Conservation (phyloP, 192 early-diverging fungal genomes). For the Coemansia sp. region DNA sequence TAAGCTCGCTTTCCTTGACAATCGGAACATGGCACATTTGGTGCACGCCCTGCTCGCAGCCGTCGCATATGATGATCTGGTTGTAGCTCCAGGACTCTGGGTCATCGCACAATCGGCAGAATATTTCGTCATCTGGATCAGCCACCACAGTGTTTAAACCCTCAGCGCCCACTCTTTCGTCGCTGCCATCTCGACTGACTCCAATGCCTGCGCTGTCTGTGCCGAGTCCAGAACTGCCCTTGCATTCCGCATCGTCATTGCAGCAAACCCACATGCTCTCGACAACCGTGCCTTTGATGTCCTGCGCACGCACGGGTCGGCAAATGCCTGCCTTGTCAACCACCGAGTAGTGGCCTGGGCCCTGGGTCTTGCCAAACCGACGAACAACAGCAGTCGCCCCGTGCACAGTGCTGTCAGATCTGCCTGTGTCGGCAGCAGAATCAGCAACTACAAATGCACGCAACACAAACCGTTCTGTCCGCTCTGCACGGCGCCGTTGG, state of each 20-base stretch:
- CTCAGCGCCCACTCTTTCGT: too few species aligned
- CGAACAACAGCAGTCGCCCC: constrained; percentile 26
- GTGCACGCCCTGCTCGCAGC: constrained; percentile 49
- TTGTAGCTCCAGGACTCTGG: constrained; percentile 41
- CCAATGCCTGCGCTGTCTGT: not conserved
- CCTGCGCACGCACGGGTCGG: constrained; percentile 18
- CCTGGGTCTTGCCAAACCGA: constrained; percentile 29
- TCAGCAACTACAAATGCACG: constrained; percentile 30
- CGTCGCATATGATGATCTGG: constrained; percentile 54
- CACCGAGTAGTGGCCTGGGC: constrained; percentile 28
- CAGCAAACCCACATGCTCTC: constrained; percentile 54
- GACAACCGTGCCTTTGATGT: constrained; percentile 29
- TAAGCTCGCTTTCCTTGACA: constrained; percentile 41
- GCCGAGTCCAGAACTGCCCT: not conserved
- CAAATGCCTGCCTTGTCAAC: constrained; percentile 27
- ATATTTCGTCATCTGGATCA: constrained; percentile 52
- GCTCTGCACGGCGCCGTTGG: constrained; percentile 6
- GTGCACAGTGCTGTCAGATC: not conserved
- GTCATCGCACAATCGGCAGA: constrained; percentile 29
- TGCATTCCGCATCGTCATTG: constrained; percentile 38
- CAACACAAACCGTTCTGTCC: constrained; percentile 23
- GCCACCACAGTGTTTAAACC: constrained; percentile 41
- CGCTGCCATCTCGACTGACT: constrained; percentile 1
- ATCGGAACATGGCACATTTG: constrained; percentile 51
- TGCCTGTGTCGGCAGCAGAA: not conserved